Percentiles rank a stretch among this genome's conserved stretches.
Conservation (phyloP, 139 green algal species). For the Mesotaenium endlicherianum region DNA sequence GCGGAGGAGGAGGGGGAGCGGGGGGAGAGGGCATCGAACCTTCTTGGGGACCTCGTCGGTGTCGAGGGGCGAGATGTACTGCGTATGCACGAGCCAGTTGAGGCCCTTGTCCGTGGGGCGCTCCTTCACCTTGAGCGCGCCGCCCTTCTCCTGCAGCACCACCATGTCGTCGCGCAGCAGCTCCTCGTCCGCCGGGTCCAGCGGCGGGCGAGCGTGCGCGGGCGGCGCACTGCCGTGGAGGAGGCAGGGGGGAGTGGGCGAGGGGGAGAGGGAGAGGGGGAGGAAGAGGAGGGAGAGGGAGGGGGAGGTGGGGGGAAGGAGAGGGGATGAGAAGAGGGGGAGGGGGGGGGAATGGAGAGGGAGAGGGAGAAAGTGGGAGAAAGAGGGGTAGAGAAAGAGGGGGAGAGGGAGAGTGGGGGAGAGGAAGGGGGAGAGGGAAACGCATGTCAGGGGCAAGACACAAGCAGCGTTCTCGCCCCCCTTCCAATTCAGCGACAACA, state of each 20-base stretch:
- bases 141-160: neutral
- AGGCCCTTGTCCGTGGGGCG: conserved; percentile 30
- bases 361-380: neutral
- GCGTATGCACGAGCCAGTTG: conserved; percentile 47
- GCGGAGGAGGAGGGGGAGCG: neutral
- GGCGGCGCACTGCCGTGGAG: conserved; percentile 18
- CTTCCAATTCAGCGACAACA: too few relatives aligned
- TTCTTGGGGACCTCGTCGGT: conserved; percentile 22
- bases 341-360: neutral
- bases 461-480: too few relatives aligned
- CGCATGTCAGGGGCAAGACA: neutral
- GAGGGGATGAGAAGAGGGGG: neutral
- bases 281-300: neutral
- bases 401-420: neutral
- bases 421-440: neutral
- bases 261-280: neutral
- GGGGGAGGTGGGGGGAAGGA: neutral
- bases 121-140: conserved; percentile 31
- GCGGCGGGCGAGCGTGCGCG: neutral
- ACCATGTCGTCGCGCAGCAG: conserved; percentile 31
- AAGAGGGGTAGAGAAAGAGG: neutral
- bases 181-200: conserved; percentile 41
- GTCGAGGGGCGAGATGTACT: conserved; percentile 40
- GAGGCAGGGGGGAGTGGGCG: neutral
- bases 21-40: neutral